These are phyloP conservation scores for Rhynchospora breviuscula DNA, from an alignment of 176 grass and related monocot species.

Conservation along the genomic window DNA sequence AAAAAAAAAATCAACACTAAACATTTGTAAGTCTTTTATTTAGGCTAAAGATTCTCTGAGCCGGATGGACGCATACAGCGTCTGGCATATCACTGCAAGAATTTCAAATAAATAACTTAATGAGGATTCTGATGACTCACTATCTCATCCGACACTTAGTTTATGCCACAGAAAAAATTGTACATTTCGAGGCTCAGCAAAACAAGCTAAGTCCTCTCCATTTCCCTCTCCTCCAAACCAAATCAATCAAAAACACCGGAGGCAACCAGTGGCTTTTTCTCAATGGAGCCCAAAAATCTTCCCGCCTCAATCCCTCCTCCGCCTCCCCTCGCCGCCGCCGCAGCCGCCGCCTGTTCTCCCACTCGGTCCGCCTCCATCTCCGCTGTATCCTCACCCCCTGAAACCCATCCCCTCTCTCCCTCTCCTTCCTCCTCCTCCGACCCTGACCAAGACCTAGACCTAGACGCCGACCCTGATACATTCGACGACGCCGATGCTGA, in stretches of 20 bases:
- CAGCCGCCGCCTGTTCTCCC: neutral
- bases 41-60: neutral
- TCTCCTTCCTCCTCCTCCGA: conserved; percentile 31
- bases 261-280: neutral
- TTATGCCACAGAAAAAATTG: neutral
- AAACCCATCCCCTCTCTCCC: conserved; percentile 30
- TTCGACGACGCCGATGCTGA: conserved; percentile 30
- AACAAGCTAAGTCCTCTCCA: neutral
- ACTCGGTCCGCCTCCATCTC: neutral
- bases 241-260: neutral
- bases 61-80: neutral
- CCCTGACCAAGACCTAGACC: conserved; percentile 33
- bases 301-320: conserved; percentile 11
- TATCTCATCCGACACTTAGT: neutral
- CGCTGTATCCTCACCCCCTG: neutral
- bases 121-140: neutral
- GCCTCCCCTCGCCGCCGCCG: neutral
- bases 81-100: neutral
- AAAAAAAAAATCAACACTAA: no score
- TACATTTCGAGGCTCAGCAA: no score
- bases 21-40: neutral
- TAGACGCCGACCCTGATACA: conserved; percentile 19
- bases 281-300: neutral
- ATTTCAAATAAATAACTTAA: neutral
- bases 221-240: neutral